These are phyloP conservation scores for Cladosporium cucumerinum DNA, from an alignment of 2,329 filamentous ascomycete genomes.

Conservation along the genomic window DNA sequence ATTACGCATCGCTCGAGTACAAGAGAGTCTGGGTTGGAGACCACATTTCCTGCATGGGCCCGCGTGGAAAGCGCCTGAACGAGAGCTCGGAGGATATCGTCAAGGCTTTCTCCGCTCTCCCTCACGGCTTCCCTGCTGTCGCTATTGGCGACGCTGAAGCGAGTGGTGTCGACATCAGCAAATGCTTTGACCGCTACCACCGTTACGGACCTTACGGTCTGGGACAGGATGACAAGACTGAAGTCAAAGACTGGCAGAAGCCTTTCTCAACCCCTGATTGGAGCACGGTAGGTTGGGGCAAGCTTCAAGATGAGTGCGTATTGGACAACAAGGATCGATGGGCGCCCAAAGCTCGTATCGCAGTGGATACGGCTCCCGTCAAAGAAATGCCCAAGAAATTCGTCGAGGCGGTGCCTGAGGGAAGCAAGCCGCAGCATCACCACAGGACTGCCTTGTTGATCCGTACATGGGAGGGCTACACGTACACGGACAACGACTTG, in stretches of 20 bases:
- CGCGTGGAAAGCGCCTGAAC: constrained; percentile 51
- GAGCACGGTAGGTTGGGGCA: constrained; percentile 66
- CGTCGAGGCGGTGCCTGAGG: constrained; percentile 9
- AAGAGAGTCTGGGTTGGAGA: constrained; percentile 53
- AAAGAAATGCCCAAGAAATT: constrained; percentile 24
- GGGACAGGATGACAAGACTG: constrained; percentile 45
- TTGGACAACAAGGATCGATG: constrained; percentile 64
- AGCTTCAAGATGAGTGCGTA: constrained; percentile 64
- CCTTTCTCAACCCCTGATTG: constrained; percentile 50
- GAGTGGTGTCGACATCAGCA: constrained; percentile 61
- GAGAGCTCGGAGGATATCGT: constrained; percentile 59
- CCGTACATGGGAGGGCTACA: constrained; percentile 47
- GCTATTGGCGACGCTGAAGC: constrained; percentile 62
- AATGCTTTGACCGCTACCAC: constrained; percentile 61
- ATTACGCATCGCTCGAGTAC: constrained; percentile 64
- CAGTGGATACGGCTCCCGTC: constrained; percentile 23
- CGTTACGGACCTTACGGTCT: constrained; percentile 57
- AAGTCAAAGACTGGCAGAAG: constrained; percentile 33
- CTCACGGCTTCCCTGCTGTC: constrained; percentile 57
- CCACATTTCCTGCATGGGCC: constrained; percentile 63
- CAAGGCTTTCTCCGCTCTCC: constrained; percentile 59
- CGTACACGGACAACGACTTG: constrained; percentile 46
- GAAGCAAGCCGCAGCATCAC: constrained; percentile 35
- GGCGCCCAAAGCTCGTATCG: constrained; percentile 38
- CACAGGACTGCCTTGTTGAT: constrained; percentile 46